These are phyloP conservation scores for Penicillium soppii DNA, from an alignment of 495 filamentous ascomycete species.

Conservation along the genomic window DNA sequence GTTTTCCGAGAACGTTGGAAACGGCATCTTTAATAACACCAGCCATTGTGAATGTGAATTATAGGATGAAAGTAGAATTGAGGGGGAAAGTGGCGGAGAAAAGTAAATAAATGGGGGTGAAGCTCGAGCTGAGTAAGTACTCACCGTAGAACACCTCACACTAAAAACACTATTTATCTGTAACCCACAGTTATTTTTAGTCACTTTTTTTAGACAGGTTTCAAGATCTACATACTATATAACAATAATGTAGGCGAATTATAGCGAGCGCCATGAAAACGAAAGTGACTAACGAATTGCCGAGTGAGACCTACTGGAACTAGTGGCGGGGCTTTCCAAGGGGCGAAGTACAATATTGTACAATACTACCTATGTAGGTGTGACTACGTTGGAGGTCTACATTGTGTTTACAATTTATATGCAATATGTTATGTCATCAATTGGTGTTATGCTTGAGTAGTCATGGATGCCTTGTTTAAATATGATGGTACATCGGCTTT, in stretches of 20 bases:
- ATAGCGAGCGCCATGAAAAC: background rate
- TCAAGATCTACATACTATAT: slow-evolving; percentile 6
- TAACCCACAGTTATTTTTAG: slow-evolving; percentile 27
- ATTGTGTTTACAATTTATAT: no score
- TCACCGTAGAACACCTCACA: slow-evolving; percentile 4
- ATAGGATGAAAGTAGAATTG: background rate
- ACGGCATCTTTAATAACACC: slow-evolving; percentile 49
- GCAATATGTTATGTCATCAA: no score
- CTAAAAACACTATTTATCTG: slow-evolving; percentile 1
- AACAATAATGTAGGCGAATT: no score
- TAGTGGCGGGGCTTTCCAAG: slow-evolving; percentile 2
- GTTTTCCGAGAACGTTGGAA: slow-evolving; percentile 58
- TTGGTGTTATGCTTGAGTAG: slow-evolving; percentile 3
- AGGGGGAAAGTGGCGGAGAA: slow-evolving; percentile 6
- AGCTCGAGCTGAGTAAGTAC: slow-evolving; percentile 21
- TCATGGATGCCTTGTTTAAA: background rate
- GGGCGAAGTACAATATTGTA: no score
- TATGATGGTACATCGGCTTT: background rate
- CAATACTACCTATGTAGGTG: no score
- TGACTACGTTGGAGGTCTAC: no score
- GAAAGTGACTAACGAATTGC: slow-evolving; percentile 5
- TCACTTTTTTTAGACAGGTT: slow-evolving; percentile 19
- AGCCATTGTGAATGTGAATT: slow-evolving; percentile 38
- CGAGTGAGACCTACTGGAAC: slow-evolving; percentile 7
- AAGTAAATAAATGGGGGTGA: slow-evolving; percentile 26